phyloP scores from a whole-genome alignment of 2,329 filamentous ascomycete species.

The Sporothrix globosa region DNA sequence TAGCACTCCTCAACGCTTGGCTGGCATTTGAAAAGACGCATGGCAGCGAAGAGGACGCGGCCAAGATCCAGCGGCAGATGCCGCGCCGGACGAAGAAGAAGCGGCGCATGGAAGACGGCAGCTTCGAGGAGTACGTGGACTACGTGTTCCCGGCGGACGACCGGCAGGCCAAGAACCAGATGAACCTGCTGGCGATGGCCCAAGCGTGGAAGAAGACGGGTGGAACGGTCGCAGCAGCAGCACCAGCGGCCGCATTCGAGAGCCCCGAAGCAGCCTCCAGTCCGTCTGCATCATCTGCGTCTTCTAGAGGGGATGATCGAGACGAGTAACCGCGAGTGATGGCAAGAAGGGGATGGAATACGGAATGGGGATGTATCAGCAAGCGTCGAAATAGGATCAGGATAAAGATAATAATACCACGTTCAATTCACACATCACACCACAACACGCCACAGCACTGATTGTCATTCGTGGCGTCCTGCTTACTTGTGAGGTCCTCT shows the following conservation, averaged over 20 bases:
- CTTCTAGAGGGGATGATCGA: neutral
- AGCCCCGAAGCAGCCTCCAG: neutral
- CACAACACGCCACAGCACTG: neutral
- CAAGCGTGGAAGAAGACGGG: slow-evolving; percentile 79
- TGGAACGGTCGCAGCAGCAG: slow-evolving; percentile 28
- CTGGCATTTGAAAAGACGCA: slow-evolving; percentile 87
- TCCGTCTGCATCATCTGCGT: neutral
- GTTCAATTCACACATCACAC: neutral
- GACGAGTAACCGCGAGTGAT: neutral
- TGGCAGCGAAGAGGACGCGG: slow-evolving; percentile 73
- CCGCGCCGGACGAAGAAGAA: slow-evolving; percentile 90
- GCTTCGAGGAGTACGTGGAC: slow-evolving; percentile 95
- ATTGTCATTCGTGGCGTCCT: neutral
- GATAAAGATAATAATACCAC: slow-evolving; percentile 6
- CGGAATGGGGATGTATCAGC: neutral
- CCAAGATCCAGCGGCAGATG: slow-evolving; percentile 89
- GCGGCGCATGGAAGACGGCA: slow-evolving; percentile 87
- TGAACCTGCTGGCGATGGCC: slow-evolving; percentile 81
- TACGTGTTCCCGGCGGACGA: slow-evolving; percentile 97
- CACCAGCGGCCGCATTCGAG: neutral
- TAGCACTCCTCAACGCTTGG: slow-evolving; percentile 89
- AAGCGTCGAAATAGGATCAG: neutral
- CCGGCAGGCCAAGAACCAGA: slow-evolving; percentile 79
- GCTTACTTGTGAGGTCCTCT: too few relatives aligned
- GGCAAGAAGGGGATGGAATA: neutral